Conservation (phyloP, 805 yeast genomes). For the Debaryomyces prosopidis region DNA sequence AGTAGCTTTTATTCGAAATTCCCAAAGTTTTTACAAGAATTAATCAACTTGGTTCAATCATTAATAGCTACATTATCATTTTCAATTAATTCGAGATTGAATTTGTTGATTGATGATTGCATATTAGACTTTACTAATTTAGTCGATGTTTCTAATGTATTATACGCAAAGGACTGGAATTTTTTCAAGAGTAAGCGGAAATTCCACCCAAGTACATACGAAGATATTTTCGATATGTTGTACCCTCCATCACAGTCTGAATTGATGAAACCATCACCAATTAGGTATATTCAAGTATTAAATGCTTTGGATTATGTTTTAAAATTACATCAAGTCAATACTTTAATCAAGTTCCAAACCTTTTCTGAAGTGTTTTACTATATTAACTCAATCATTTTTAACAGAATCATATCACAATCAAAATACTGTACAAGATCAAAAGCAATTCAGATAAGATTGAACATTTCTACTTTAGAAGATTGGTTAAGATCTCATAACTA, state of each 20-base stretch:
- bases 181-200: slow-evolving; percentile 46
- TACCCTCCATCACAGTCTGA: slow-evolving; percentile 83
- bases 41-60: slow-evolving; percentile 58
- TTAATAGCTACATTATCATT: slow-evolving; percentile 65
- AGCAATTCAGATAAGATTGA: slow-evolving; percentile 88
- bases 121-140: slow-evolving; percentile 75
- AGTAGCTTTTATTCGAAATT: slow-evolving; percentile 57
- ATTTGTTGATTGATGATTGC: slow-evolving; percentile 60
- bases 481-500: slow-evolving; percentile 80
- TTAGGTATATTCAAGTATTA: slow-evolving; percentile 78
- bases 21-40: slow-evolving; percentile 64
- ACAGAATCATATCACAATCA: slow-evolving; percentile 64
- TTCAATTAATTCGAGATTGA: slow-evolving; percentile 62
- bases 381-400: slow-evolving; percentile 72
- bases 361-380: slow-evolving; percentile 77
- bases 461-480: slow-evolving; percentile 84
- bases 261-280: slow-evolving; percentile 86
- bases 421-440: slow-evolving; percentile 75
- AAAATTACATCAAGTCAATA: slow-evolving; percentile 78
- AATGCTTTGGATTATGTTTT: slow-evolving; percentile 87
- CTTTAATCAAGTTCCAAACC: slow-evolving; percentile 74
- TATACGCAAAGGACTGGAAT: slow-evolving; percentile 72
- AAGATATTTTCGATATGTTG: slow-evolving; percentile 71
- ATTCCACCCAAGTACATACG: slow-evolving; percentile 53
- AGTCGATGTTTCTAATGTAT: slow-evolving; percentile 74